Evolutionary conservation across 1,284 basidiomycete species (phyloP).

Genomic region (Ceratobasidium sp.): DNA sequence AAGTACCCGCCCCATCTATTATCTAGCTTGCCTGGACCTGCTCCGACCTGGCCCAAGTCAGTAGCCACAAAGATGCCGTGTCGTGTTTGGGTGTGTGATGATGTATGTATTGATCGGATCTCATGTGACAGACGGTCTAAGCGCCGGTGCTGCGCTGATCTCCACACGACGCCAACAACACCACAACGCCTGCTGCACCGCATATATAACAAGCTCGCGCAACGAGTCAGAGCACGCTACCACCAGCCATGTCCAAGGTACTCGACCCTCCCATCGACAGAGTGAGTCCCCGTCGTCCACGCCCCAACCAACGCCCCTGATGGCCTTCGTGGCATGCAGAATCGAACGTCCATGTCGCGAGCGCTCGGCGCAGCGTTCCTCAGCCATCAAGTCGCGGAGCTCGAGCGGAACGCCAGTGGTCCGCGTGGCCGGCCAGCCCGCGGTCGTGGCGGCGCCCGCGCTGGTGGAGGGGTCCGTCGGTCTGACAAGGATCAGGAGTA

Average conservation of each 20-base stretch:
- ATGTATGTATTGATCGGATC: conserved; percentile 15
- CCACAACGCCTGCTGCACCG: conserved; percentile 18
- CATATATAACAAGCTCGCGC: conserved; percentile 23
- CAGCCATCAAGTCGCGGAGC: conserved; percentile 82
- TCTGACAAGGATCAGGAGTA: conserved; percentile 34
- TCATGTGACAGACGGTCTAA: conserved; percentile 40
- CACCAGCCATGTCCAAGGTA: conserved; percentile 31
- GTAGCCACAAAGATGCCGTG: neutral
- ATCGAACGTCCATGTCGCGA: conserved; percentile 66
- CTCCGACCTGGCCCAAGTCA: neutral
- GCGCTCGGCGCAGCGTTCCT: conserved; percentile 84
- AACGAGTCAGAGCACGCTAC: neutral
- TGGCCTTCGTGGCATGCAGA: conserved; percentile 36
- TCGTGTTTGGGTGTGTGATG: conserved; percentile 19
- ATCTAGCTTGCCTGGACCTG: neutral
- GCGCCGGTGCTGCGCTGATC: conserved; percentile 37
- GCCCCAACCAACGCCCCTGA: neutral
- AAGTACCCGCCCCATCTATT: neutral
- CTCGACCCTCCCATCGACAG: conserved; percentile 37
- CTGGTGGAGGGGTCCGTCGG: conserved; percentile 34
- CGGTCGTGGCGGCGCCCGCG: conserved; percentile 45
- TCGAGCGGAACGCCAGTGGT: conserved; percentile 72
- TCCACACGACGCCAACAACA: conserved; percentile 27
- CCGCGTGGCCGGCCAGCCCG: conserved; percentile 13
- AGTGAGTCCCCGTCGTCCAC: neutral